A percentile compares a stretch with the other conserved stretches of the same genome.
Evolutionary conservation across 2,329 filamentous ascomycete species (phyloP).

Genomic region (Escovopsis sp.): DNA sequence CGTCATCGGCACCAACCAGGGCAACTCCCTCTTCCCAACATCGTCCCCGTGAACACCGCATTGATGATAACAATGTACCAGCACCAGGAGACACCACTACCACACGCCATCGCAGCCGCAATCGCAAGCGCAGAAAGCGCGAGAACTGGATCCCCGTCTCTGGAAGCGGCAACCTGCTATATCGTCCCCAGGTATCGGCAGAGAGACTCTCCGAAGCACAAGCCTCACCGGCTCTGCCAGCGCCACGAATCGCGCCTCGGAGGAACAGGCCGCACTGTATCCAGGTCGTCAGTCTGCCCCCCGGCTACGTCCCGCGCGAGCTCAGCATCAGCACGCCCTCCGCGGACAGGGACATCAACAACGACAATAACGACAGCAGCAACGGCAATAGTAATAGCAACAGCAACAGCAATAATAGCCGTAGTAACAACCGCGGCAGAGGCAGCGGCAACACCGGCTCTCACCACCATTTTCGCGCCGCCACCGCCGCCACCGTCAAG

Average conservation of each 20-base stretch:
- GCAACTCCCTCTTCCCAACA: no score
- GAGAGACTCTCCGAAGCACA: conserved; percentile 3
- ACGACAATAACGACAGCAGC: no score
- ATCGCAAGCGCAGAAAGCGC: conserved; percentile 4
- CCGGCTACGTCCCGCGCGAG: conserved; percentile 30
- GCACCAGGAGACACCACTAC: conserved; percentile 4
- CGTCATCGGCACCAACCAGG: conserved; percentile 1
- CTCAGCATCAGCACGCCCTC: conserved; percentile 13
- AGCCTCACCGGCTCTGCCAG: conserved; percentile 13
- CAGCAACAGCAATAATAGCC: no score
- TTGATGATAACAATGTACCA: conserved; percentile 4
- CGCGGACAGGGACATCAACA: conserved; percentile 1
- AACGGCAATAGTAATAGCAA: no score
- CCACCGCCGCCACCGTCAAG: no score
- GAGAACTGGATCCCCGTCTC: conserved; percentile 11
- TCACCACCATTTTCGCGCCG: no score
- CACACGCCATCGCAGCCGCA: no score
- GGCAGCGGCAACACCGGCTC: not conserved
- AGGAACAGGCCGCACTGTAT: conserved; percentile 25
- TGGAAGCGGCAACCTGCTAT: conserved; percentile 14
- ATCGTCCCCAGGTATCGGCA: conserved; percentile 10
- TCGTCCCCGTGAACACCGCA: no score
- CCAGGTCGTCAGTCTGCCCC: conserved; percentile 26
- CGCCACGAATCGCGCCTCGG: conserved; percentile 24
- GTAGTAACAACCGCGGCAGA: no score